phyloP scores from a whole-genome alignment of 768 basidiomycete genomes.

The Inosperma sp. region DNA sequence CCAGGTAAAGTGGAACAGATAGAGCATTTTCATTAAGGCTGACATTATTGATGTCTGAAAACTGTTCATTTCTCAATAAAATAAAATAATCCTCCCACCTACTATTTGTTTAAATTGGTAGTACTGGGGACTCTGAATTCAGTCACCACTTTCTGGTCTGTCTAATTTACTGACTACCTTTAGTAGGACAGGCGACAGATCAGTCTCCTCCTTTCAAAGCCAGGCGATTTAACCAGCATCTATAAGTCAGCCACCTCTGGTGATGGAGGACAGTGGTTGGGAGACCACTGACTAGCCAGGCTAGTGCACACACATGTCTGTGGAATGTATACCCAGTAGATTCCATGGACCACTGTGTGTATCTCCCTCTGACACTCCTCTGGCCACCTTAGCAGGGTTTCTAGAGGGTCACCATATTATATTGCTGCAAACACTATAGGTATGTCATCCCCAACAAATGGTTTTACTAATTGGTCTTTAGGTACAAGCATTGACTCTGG shows the following conservation, averaged over 20 bases:
- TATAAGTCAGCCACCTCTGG: no score
- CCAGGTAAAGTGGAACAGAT: no score
- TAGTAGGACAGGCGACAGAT: not conserved
- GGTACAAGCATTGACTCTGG: not conserved
- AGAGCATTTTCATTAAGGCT: no score
- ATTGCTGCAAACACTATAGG: not conserved
- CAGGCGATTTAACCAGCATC: no score
- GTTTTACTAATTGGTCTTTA: not conserved
- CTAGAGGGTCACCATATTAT: not conserved
- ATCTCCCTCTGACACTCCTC: no score
- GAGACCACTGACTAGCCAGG: not conserved
- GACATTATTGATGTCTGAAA: no score
- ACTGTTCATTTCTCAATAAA: no score
- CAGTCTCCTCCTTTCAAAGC: no score
- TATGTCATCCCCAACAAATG: not conserved
- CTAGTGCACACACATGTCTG: not conserved
- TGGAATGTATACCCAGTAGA: not conserved
- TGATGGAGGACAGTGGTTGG: no score
- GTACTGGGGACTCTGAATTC: not conserved
- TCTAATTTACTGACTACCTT: not conserved
- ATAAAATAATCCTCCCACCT: no score
- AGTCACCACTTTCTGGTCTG: not conserved
- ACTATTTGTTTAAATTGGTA: no score
- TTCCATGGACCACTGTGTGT: not conserved
- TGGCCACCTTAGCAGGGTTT: slow-evolving; percentile 1